Conservation (phyloP, 805 yeast genomes). For the Wickerhamomyces chambardii region DNA sequence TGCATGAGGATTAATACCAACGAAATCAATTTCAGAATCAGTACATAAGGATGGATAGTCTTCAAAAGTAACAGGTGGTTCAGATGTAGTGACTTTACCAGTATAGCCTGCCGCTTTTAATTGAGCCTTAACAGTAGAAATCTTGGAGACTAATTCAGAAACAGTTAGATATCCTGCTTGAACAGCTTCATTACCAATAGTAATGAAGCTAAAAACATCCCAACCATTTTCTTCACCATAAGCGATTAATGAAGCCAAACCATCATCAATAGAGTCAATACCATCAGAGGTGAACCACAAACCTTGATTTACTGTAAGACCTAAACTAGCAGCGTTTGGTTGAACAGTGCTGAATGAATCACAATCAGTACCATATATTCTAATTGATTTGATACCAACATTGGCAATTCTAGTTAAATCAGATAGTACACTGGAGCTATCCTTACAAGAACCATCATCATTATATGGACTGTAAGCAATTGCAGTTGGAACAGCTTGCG, state of each 20-base stretch:
- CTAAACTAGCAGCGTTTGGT: constrained; percentile 49
- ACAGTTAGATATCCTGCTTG: constrained; percentile 52
- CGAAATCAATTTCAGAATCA: constrained; percentile 62
- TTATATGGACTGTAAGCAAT: constrained; percentile 78
- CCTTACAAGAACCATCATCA: constrained; percentile 60
- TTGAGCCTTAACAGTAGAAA: constrained; percentile 48
- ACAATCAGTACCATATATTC: constrained; percentile 89
- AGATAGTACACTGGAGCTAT: constrained; percentile 34
- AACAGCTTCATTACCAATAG: constrained; percentile 87
- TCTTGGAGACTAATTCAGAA: constrained; percentile 53
- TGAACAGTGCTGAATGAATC: constrained; percentile 53
- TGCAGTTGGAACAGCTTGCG: constrained; percentile 36
- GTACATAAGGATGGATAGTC: constrained; percentile 62
- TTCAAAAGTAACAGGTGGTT: constrained; percentile 74
- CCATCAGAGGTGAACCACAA: constrained; percentile 69
- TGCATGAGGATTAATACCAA: constrained; percentile 82
- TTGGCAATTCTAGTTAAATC: constrained; percentile 53
- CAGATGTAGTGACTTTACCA: constrained; percentile 77
- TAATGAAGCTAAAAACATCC: constrained; percentile 68
- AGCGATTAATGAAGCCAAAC: constrained; percentile 43
- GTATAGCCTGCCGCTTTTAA: constrained; percentile 64
- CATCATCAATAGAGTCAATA: constrained; percentile 56
- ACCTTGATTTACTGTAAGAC: constrained; percentile 77
- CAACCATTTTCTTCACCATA: constrained; percentile 49
- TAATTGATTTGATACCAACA: constrained; percentile 55